phyloP scores from a whole-genome alignment of 2,329 filamentous ascomycete species.

The Arachnomyces sp. region DNA sequence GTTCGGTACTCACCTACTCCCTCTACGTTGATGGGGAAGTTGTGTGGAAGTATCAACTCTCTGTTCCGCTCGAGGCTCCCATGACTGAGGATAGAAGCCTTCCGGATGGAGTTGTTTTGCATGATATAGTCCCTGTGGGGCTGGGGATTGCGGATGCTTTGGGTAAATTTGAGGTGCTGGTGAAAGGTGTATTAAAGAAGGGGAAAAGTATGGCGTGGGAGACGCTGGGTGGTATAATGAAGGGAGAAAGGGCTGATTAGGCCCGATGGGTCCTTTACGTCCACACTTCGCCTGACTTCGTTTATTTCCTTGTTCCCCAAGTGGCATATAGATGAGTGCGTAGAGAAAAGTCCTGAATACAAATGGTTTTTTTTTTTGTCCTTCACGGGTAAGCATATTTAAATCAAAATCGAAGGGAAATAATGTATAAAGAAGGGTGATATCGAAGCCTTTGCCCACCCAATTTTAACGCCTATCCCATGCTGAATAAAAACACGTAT shows the following conservation, averaged over 20 bases:
- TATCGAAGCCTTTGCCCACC: no score
- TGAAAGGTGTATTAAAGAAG: conserved; percentile 4
- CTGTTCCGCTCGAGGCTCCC: conserved; percentile 23
- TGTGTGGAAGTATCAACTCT: conserved; percentile 54
- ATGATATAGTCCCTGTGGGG: conserved; percentile 20
- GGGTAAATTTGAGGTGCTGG: conserved; percentile 16
- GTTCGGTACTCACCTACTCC: conserved; percentile 66
- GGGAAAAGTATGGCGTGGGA: conserved; percentile 11
- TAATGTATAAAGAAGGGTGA: no score
- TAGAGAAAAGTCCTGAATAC: no score
- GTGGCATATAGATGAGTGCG: no score
- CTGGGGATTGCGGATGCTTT: conserved; percentile 14
- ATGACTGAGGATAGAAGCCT: conserved; percentile 10
- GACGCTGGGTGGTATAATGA: conserved; percentile 12
- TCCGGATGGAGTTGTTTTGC: conserved; percentile 25
- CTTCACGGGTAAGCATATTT: no score
- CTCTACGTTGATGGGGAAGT: conserved; percentile 75
- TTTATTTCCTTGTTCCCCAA: no score
- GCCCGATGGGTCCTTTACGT: no score
- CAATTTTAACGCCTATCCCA: no score
- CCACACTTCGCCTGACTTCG: no score
- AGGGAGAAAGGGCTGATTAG: conserved; percentile 15
- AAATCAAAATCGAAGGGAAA: no score
- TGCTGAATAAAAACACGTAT: no score
- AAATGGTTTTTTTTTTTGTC: no score